Evolutionary conservation across 371 early-diverging fungal genomes (phyloP).

Genomic region (Apophysomyces variabilis): DNA sequence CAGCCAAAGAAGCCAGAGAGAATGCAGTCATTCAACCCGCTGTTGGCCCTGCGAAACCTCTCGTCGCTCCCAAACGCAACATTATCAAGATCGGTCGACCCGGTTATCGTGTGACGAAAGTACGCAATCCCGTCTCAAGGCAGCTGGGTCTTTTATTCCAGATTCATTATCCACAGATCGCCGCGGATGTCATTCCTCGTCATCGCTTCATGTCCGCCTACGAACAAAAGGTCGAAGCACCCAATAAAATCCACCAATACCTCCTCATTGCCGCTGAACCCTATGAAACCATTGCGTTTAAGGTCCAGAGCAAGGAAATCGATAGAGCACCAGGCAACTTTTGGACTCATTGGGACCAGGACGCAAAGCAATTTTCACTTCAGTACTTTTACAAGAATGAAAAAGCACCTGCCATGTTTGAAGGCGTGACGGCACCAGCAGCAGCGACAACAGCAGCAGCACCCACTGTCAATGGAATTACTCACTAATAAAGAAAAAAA

Average conservation of each 20-base stretch:
- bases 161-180: slow-evolving; percentile 92
- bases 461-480: no score
- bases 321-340: slow-evolving; percentile 85
- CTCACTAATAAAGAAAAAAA: no score
- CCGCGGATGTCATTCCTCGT: slow-evolving; percentile 76
- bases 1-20: slow-evolving; percentile 90
- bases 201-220: slow-evolving; percentile 98
- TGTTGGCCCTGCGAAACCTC: slow-evolving; percentile 56
- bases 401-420: slow-evolving; percentile 9
- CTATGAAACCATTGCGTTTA: slow-evolving; percentile 95
- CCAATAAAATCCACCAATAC: slow-evolving; percentile 91
- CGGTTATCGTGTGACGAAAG: slow-evolving; percentile 95
- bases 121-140: slow-evolving; percentile 85
- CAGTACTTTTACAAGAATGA: slow-evolving; percentile 79
- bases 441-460: no score
- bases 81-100: slow-evolving; percentile 97
- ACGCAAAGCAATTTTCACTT: slow-evolving; percentile 84
- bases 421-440: slow-evolving; percentile 10
- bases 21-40: slow-evolving; percentile 56
- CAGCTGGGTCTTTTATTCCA: slow-evolving; percentile 95
- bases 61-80: slow-evolving; percentile 54
- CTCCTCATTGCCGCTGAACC: slow-evolving; percentile 96
- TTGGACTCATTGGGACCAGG: slow-evolving; percentile 95
- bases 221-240: slow-evolving; percentile 92
- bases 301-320: slow-evolving; percentile 91